Base-by-base conservation (phyloP, 2,329 filamentous ascomycete species). In the Aaosphaeria pasadenensis region DNA sequence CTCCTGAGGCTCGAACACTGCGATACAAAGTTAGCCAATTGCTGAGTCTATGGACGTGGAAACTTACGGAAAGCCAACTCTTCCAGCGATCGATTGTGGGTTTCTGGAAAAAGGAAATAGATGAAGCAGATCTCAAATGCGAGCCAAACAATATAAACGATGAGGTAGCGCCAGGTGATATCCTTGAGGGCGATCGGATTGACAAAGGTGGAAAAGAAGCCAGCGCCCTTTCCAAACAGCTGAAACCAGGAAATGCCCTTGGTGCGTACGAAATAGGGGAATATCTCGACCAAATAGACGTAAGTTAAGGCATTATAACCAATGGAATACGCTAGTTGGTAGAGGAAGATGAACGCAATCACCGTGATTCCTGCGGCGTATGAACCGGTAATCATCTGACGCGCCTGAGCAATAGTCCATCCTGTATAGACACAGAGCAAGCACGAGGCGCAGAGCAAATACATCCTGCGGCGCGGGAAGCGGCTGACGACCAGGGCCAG, bases 151-250 rank as follows among this genome's bases (percentile, higher is more conserved):
- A 76, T 72, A 24, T 82, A 86, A 61, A 85, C 82, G 43, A 85
- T 70, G 71, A 83, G 83, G 45, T 86, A 82, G 64, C 85, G 78
- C 80, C 82, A 86, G 41, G 64, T 60, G 5, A 84, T 70, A 48
- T 77, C 75, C 46, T 82, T 74, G 74, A 84, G 84, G 4, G 82
- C 84, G 51, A 85, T 74, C 56, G 80, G 80, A 71, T 86, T 86
- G 53, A 78, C 79, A 53, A 73, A 82, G 67, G 32, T 51, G 58
- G 55, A 78, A 48, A 86, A 74, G 51, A 84, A 80, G 31, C 85
- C 74, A 31, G 83, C 74, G 39, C 79, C 77, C 62, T 85, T 80
- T 7, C 85, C 76, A 7, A 77, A 79, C 13, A 86, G 77, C 65
- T 86, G 85, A 75, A 86, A 82, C 60, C 85, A 64, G 5, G 63